These are phyloP conservation scores for Paraphoma sp. DNA, from an alignment of 2,329 filamentous ascomycete genomes.

Conservation along the genomic window DNA sequence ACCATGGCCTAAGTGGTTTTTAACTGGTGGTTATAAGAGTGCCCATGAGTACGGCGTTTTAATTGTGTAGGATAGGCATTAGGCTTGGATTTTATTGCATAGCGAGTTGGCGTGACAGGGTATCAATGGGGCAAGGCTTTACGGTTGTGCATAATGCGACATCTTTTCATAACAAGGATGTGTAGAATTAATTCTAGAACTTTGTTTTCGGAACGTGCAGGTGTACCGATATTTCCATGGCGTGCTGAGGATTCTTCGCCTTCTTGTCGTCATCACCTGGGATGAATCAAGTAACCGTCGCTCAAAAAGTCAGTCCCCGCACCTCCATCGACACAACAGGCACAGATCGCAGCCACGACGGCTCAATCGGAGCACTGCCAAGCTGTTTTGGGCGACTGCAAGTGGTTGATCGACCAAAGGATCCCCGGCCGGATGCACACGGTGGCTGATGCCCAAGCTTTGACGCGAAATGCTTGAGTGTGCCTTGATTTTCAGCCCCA, in stretches of 20 bases:
- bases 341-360: neutral
- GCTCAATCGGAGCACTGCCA: neutral
- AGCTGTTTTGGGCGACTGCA: neutral
- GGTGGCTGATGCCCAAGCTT: neutral
- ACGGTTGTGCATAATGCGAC: too few relatives aligned
- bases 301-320: too few relatives aligned
- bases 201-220: too few relatives aligned
- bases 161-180: too few relatives aligned
- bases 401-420: neutral
- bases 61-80: too few relatives aligned
- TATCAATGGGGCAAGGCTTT: neutral
- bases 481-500: neutral
- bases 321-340: neutral
- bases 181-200: too few relatives aligned
- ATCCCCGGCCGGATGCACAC: neutral
- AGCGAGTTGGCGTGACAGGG: neutral
- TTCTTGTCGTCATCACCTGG: too few relatives aligned
- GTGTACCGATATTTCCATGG: too few relatives aligned
- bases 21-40: neutral
- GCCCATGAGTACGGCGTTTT: neutral
- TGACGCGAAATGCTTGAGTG: neutral
- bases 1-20: slow-evolving; percentile 13
- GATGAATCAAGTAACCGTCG: too few relatives aligned
- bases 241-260: too few relatives aligned
- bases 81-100: neutral